phyloP scores from a whole-genome alignment of 2,329 filamentous ascomycete species.

The Cercospora sp. region DNA sequence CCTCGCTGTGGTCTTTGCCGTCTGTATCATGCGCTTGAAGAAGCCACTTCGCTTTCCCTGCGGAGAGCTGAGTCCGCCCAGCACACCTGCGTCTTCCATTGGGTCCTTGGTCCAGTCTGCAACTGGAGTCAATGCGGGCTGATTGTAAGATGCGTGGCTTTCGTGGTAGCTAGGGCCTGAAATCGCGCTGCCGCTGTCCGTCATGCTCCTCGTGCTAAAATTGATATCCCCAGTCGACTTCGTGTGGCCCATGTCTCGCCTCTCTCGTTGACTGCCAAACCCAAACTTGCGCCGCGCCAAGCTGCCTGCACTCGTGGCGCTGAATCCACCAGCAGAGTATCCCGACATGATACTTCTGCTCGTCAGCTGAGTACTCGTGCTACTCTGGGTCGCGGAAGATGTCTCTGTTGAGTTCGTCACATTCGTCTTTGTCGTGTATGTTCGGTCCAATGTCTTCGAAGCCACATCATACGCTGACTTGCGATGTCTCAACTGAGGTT shows the following conservation, averaged over 20 bases:
- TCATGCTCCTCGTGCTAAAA: slow-evolving; percentile 45
- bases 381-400: slow-evolving; percentile 58
- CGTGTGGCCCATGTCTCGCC: slow-evolving; percentile 26
- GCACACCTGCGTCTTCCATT: slow-evolving; percentile 65
- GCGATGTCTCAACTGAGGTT: slow-evolving; percentile 54
- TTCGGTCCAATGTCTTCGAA: slow-evolving; percentile 68
- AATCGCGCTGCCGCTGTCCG: slow-evolving; percentile 53
- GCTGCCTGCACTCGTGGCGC: slow-evolving; percentile 92
- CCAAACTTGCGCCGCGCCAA: slow-evolving; percentile 72
- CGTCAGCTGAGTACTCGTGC: slow-evolving; percentile 73
- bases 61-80: slow-evolving; percentile 75
- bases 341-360: slow-evolving; percentile 92
- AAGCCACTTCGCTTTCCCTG: slow-evolving; percentile 82
- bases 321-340: slow-evolving; percentile 83
- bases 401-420: slow-evolving; percentile 71
- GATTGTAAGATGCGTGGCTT: slow-evolving; percentile 66
- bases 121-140: slow-evolving; percentile 63
- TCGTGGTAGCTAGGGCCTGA: slow-evolving; percentile 69
- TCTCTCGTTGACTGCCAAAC: slow-evolving; percentile 42
- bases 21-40: slow-evolving; percentile 93
- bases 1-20: slow-evolving; percentile 75
- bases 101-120: slow-evolving; percentile 60
- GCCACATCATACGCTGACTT: slow-evolving; percentile 79
- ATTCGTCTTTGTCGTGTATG: slow-evolving; percentile 84
- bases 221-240: slow-evolving; percentile 33